Percentiles rank a stretch among this genome's conserved stretches.
These are phyloP conservation scores for Kitagawia praeruptora DNA, from an alignment of 129 eudicot species.

Conservation along the genomic window DNA sequence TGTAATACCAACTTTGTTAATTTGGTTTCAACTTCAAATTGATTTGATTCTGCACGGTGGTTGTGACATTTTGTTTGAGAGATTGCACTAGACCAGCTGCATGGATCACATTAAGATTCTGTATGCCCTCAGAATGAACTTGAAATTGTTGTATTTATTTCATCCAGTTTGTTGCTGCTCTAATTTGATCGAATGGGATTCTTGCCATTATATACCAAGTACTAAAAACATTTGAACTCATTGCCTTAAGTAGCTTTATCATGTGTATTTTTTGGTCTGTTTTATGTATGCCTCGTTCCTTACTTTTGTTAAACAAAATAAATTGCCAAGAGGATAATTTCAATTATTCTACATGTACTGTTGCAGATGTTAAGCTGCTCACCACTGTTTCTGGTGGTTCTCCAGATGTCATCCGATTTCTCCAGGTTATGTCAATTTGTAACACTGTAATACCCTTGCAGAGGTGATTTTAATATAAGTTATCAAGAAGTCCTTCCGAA, in stretches of 20 bases:
- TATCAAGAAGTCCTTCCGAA: too few relatives aligned
- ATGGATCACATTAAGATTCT: neutral
- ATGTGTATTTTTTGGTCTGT: neutral
- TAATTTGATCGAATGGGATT: neutral
- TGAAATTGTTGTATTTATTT: neutral
- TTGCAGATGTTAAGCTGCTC: constrained; percentile 68
- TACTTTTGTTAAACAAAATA: constrained; percentile 7
- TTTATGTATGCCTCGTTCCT: neutral
- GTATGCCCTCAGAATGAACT: neutral
- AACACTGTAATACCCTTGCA: too few relatives aligned
- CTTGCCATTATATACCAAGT: neutral
- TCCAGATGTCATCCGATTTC: constrained; percentile 64
- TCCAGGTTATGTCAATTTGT: too few relatives aligned
- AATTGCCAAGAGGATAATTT: neutral
- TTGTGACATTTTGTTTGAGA: neutral
- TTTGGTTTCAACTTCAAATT: neutral
- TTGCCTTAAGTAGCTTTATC: neutral
- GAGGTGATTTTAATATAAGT: too few relatives aligned
- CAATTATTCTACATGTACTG: constrained; percentile 4
- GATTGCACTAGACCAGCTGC: neutral
- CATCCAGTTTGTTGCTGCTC: neutral
- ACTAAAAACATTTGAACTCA: neutral
- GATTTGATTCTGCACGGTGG: neutral
- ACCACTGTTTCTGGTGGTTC: constrained; percentile 59
- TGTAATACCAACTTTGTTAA: neutral